A percentile compares a stretch with the other conserved stretches of the same genome.
These are phyloP conservation scores for Sungouiella thailandica DNA, from an alignment of 805 yeast species.

Conservation along the genomic window DNA sequence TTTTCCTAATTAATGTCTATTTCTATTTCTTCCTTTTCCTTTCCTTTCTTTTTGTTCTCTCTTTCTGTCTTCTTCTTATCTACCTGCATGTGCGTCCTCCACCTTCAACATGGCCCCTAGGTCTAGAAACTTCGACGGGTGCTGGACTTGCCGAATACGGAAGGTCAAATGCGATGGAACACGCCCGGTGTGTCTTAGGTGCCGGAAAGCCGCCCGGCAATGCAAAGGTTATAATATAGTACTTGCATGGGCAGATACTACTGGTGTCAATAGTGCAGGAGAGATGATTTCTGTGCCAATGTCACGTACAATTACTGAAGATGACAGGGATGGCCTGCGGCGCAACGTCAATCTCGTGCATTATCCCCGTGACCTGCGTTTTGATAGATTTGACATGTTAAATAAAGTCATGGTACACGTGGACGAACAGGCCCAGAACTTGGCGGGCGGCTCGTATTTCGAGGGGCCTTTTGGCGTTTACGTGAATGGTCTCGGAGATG, in stretches of 20 bases:
- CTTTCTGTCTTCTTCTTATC: neutral
- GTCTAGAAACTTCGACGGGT: constrained; percentile 43
- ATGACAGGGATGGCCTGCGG: constrained; percentile 33
- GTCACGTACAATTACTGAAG: constrained; percentile 12
- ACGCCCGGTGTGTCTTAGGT: constrained; percentile 43
- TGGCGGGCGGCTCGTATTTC: constrained; percentile 5
- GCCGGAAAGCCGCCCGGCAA: constrained; percentile 37
- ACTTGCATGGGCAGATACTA: constrained; percentile 42
- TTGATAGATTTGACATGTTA: constrained; percentile 35
- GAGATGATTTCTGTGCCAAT: constrained; percentile 14
- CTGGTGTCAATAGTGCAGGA: constrained; percentile 24
- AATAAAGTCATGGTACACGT: constrained; percentile 31
- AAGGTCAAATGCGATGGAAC: constrained; percentile 50
- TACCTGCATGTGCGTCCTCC: neutral
- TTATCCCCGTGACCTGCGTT: constrained; percentile 32
- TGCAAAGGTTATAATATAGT: constrained; percentile 50
- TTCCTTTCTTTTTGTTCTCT: no score
- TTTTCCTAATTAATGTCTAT: no score
- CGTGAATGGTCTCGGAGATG: neutral
- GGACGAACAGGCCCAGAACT: constrained; percentile 14
- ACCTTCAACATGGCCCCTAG: constrained; percentile 10
- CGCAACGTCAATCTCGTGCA: constrained; percentile 41
- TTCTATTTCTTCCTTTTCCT: no score
- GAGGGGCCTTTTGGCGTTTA: constrained; percentile 19
- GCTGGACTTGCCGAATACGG: constrained; percentile 51